Conservation (phyloP, 176 grass and related monocot genomes). For the Bolboschoenus planiculmis region DNA sequence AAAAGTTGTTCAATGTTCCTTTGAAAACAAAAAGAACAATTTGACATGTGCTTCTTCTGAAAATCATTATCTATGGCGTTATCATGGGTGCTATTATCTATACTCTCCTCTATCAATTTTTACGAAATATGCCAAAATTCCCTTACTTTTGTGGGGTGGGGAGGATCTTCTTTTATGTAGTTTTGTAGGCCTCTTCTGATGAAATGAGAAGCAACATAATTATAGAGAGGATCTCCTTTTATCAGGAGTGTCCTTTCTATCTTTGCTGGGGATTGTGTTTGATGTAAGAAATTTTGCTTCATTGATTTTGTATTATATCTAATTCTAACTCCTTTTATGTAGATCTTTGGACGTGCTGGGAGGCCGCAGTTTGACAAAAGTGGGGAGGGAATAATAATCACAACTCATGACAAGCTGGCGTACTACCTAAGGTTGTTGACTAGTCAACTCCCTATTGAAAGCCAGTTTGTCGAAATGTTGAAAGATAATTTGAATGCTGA, state of each 20-base stretch:
- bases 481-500: constrained; percentile 99
- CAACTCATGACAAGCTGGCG: constrained; percentile 90
- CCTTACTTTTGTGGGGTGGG: not conserved
- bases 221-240: not conserved
- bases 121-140: not conserved
- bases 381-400: constrained; percentile 97
- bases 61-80: not conserved
- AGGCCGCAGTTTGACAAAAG: constrained; percentile 98
- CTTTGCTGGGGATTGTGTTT: not conserved
- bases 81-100: not conserved
- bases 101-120: not conserved
- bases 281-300: constrained; percentile 5
- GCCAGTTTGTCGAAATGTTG: constrained; percentile 86
- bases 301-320: constrained; percentile 13
- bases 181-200: not conserved
- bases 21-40: not conserved
- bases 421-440: constrained; percentile 88
- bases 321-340: constrained; percentile 20
- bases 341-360: constrained; percentile 99
- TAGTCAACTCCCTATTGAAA: constrained; percentile 95
- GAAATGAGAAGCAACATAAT: not conserved
- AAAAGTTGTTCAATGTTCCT: not conserved
- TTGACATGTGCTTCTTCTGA: not conserved
- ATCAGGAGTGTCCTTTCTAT: not conserved
- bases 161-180: not conserved